phyloP scores from a whole-genome alignment of 2,329 filamentous ascomycete genomes.

The Tolypocladium tropicale region DNA sequence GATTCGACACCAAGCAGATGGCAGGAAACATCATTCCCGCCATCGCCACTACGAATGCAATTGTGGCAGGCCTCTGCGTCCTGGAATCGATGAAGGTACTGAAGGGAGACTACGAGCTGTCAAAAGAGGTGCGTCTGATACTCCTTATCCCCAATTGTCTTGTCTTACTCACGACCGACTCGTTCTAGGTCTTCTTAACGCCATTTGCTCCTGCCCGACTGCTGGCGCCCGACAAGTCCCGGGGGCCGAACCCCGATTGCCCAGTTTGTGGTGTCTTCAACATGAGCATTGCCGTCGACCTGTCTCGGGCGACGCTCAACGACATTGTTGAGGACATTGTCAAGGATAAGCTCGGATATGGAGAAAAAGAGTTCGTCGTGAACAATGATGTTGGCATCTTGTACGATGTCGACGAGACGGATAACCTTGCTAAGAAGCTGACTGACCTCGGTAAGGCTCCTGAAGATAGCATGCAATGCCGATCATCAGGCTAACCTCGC shows the following conservation, averaged over 20 bases:
- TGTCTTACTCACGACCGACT: background rate
- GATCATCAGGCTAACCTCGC: conserved; percentile 3
- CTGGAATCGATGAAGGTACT: conserved; percentile 89
- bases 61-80: conserved; percentile 86
- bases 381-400: conserved; percentile 66
- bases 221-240: conserved; percentile 45
- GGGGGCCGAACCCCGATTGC: conserved; percentile 68
- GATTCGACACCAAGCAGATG: conserved; percentile 98
- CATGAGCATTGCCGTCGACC: conserved; percentile 56
- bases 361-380: conserved; percentile 67
- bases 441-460: conserved; percentile 53
- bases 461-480: background rate
- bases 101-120: conserved; percentile 56
- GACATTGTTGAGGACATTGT: conserved; percentile 72
- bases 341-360: conserved; percentile 60
- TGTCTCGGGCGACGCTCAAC: conserved; percentile 61
- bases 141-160: background rate
- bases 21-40: conserved; percentile 98
- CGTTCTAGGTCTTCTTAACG: conserved; percentile 62
- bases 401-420: conserved; percentile 82
- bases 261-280: conserved; percentile 72
- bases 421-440: conserved; percentile 74
- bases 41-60: conserved; percentile 95
- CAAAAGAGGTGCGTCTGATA: conserved; percentile 54
- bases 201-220: conserved; percentile 49